These are phyloP conservation scores for Candida ascalaphidarum DNA, from an alignment of 805 yeast species.

Conservation along the genomic window DNA sequence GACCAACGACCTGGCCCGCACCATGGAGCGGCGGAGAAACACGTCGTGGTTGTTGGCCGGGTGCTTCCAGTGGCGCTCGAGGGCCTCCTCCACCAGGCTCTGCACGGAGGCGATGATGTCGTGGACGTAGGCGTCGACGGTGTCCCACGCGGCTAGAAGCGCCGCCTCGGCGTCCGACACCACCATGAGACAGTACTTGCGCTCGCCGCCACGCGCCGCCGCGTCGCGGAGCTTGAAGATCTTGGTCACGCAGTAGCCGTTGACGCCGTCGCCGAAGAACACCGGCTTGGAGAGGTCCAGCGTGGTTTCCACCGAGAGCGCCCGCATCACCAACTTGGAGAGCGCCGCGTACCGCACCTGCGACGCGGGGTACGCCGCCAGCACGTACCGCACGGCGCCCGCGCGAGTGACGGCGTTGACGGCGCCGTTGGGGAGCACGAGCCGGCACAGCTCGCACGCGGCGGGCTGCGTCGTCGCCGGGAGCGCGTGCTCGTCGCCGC, in stretches of 20 bases:
- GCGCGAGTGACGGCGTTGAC: constrained; percentile 10
- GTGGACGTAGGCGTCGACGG: constrained; percentile 30
- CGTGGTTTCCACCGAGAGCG: constrained; percentile 60
- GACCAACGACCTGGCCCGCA: constrained; percentile 46
- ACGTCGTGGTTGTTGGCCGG: constrained; percentile 33
- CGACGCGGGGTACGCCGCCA: constrained; percentile 54
- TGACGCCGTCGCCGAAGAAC: constrained; percentile 51
- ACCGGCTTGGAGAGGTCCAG: constrained; percentile 52
- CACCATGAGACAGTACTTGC: constrained; percentile 56
- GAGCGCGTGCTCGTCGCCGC: constrained; percentile 17
- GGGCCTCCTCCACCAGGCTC: constrained; percentile 6
- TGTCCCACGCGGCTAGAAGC: constrained; percentile 48
- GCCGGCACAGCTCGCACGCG: constrained; percentile 53
- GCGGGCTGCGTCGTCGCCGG: constrained; percentile 34
- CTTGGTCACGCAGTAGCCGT: constrained; percentile 53
- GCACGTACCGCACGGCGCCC: constrained; percentile 22
- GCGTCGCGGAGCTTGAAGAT: constrained; percentile 56
- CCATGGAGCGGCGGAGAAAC: constrained; percentile 48
- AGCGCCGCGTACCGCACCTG: constrained; percentile 42
- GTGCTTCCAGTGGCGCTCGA: background rate
- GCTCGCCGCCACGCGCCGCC: constrained; percentile 66
- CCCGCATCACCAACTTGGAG: constrained; percentile 52
- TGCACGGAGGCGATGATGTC: constrained; percentile 14
- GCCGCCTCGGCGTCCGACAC: constrained; percentile 46
- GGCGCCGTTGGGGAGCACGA: constrained; percentile 39